Evolutionary conservation across 1,139 yeast species (phyloP), one percentile per base, ranked within the genome.

Genomic region (Lodderomyces margitis): DNA sequence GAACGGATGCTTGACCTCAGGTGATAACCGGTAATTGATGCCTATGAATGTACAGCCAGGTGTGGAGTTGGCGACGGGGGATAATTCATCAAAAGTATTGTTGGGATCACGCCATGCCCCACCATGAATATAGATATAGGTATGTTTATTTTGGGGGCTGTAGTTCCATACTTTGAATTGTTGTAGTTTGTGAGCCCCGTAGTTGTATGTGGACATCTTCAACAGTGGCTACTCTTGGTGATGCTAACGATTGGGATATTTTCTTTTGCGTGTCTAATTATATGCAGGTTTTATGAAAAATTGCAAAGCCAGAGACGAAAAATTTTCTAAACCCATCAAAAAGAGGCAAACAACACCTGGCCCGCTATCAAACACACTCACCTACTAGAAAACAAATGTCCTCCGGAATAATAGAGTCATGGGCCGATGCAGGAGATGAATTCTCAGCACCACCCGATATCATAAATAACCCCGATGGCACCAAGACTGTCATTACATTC

Each of bases 21-120:
- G 88, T 0, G 88, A 75, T 10, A 88, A 62, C 17, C 94, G 66
- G 57, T 88, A 88, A 53, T 86, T 87, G 5, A 87, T 50, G 0
- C 84, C 74, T 32, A 70, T 63, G 5, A 64, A 36, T 39, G 68
- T 64, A 38, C 47, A 21, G 11, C 50, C 28, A 6, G 39, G 17
- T 20, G 33, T 23, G 7, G 17, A 7, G 23, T 23, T 21, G 2
- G 69, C 58, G 20, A 83, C 53, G 3, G 54, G 53, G 14, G 65
- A 64, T 44, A 79, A 81, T 54, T 85, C 94, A 36, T 69, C 62
- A 38, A 60, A 74, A 0, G 87, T 79, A 55, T 83, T 82, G 2
- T 50, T 58, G 0, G 81, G 80, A 55, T 86, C 95, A 49, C 87
- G 66, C 96, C 96, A 88, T 0, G 92, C 95, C 0, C 96, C 96